Conservation (phyloP, 2,329 filamentous ascomycete genomes). For the Phialophora macrospora region DNA sequence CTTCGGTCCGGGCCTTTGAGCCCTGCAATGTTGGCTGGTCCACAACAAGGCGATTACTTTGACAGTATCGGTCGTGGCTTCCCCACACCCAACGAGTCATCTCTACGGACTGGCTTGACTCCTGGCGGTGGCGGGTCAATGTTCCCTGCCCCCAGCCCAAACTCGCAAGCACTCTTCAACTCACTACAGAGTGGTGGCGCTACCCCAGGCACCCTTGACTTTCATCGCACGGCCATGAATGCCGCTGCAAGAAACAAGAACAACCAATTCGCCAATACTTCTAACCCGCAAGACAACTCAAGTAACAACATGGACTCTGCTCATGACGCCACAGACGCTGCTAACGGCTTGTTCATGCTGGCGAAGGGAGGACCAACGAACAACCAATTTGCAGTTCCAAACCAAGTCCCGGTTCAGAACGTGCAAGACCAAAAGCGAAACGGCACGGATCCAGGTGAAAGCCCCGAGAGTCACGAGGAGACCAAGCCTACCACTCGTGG, state of each 20-base stretch:
- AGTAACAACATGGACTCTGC: conserved; percentile 64
- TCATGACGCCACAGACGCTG: conserved; percentile 89
- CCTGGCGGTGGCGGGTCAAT: conserved; percentile 95
- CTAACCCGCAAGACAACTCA: conserved; percentile 49
- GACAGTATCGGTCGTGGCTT: conserved; percentile 82
- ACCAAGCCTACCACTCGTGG: conserved; percentile 67
- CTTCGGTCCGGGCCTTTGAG: conserved; percentile 90
- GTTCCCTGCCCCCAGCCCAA: conserved; percentile 91
- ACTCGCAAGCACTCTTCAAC: conserved; percentile 80
- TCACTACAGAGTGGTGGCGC: conserved; percentile 79
- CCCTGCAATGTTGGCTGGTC: conserved; percentile 95
- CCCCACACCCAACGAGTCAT: conserved; percentile 95
- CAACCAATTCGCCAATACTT: conserved; percentile 51
- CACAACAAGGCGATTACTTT: conserved; percentile 78
- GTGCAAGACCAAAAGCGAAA: conserved; percentile 52
- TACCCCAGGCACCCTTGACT: conserved; percentile 89
- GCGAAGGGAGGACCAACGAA: conserved; percentile 67
- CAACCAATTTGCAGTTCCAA: conserved; percentile 58
- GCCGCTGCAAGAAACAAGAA: conserved; percentile 71
- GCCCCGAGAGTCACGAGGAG: conserved; percentile 73
- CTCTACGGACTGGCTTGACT: conserved; percentile 85
- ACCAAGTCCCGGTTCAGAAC: conserved; percentile 50
- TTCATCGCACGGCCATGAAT: conserved; percentile 88
- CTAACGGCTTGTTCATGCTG: conserved; percentile 90
- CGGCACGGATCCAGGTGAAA: conserved; percentile 57